These are phyloP conservation scores for Rosa hybrid DNA, from an alignment of 331 rosid species.

Conservation along the genomic window DNA sequence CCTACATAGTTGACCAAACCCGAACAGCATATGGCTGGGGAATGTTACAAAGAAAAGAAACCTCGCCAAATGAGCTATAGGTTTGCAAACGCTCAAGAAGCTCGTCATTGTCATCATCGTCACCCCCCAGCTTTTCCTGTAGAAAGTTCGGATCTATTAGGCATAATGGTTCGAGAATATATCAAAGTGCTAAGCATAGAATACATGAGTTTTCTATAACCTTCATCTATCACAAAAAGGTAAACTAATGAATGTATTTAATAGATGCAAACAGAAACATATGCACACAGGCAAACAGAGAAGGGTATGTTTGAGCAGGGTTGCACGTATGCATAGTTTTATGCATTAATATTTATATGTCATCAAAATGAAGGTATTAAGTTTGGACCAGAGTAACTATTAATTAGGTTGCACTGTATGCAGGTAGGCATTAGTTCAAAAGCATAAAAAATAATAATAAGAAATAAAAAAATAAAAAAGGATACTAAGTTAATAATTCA, in stretches of 20 bases:
- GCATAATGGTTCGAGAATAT: neutral
- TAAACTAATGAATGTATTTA: neutral
- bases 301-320: neutral
- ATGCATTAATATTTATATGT: neutral
- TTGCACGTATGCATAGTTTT: neutral
- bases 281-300: neutral
- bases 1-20: constrained; percentile 49
- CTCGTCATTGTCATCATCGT: constrained; percentile 36
- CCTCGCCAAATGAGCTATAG: constrained; percentile 51
- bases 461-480: neutral
- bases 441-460: neutral
- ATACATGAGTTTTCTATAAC: neutral
- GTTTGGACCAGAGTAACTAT: neutral
- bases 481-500: neutral
- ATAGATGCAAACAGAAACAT: neutral
- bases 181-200: neutral
- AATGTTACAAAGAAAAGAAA: constrained; percentile 64
- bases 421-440: neutral
- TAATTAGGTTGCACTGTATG: neutral
- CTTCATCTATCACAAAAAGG: neutral
- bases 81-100: constrained; percentile 23
- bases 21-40: constrained; percentile 48
- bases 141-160: constrained; percentile 18
- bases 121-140: constrained; percentile 43
- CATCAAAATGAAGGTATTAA: too few relatives aligned